A percentile compares a stretch with the other conserved stretches of the same genome.
Conservation (phyloP, 2,329 filamentous ascomycete species). For the Arthrobotrys pseudoclavata region DNA sequence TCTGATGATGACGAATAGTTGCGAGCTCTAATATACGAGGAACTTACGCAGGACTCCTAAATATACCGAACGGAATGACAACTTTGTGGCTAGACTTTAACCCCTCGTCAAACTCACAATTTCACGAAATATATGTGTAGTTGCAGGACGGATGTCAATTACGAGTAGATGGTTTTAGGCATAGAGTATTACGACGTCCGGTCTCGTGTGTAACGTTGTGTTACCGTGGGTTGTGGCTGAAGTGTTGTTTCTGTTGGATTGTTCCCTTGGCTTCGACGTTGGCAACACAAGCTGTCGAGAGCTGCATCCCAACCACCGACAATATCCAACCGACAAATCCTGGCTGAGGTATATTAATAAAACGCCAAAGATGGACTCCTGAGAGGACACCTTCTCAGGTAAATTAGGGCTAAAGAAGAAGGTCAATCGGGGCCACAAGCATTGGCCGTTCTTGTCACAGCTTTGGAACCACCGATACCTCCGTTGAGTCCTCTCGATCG, state of each 20-base stretch:
- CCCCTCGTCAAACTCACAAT: no score
- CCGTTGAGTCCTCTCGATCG: background rate
- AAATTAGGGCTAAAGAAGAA: slow-evolving; percentile 17
- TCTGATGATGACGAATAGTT: slow-evolving; percentile 6
- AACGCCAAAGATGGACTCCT: slow-evolving; percentile 17
- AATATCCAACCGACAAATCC: slow-evolving; percentile 10
- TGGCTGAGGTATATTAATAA: slow-evolving; percentile 18
- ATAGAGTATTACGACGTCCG: no score
- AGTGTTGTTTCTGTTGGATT: slow-evolving; percentile 2
- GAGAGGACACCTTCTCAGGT: background rate
- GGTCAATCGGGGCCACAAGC: background rate
- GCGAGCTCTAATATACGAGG: background rate
- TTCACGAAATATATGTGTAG: no score
- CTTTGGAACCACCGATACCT: background rate
- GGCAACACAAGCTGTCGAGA: background rate
- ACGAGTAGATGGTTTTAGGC: no score
- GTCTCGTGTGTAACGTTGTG: no score
- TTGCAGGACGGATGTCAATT: no score
- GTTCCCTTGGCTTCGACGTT: background rate
- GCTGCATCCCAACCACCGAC: slow-evolving; percentile 14
- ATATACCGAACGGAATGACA: no score
- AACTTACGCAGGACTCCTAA: no score
- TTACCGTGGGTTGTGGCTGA: no score
- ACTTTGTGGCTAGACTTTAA: no score
- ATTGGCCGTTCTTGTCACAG: slow-evolving; percentile 7